These are phyloP conservation scores for Chlorella variabilis DNA, from an alignment of 163 green algal species.

Conservation along the genomic window DNA sequence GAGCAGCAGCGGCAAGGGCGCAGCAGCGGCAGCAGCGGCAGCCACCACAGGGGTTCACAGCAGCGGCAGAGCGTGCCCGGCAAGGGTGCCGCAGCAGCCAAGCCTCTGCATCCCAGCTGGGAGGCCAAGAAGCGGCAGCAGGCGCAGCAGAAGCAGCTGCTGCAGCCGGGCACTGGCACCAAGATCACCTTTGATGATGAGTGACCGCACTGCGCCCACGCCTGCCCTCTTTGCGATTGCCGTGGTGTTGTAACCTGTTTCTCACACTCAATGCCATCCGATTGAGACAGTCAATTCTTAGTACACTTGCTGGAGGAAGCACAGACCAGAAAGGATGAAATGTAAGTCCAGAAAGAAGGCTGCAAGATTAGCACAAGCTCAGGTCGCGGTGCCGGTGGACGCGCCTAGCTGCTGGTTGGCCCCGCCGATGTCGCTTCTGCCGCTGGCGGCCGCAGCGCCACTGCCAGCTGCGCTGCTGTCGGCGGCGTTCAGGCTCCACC, in stretches of 20 bases:
- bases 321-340: too few relatives aligned
- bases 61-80: background rate
- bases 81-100: background rate
- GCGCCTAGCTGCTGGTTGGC: background rate
- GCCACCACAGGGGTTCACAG: background rate
- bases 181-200: constrained; percentile 47
- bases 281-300: too few relatives aligned
- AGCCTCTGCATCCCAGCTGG: constrained; percentile 40
- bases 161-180: constrained; percentile 23
- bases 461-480: background rate
- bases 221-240: too few relatives aligned
- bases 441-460: background rate
- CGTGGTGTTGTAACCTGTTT: too few relatives aligned
- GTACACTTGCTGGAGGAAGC: too few relatives aligned
- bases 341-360: too few relatives aligned
- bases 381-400: background rate
- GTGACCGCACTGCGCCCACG: too few relatives aligned
- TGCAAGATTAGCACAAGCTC: background rate
- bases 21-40: background rate
- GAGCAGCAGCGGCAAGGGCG: background rate
- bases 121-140: constrained; percentile 37
- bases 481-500: constrained; percentile 5
- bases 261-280: too few relatives aligned
- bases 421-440: background rate
- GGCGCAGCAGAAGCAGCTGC: constrained; percentile 21